Base-by-base conservation (phyloP, 2,329 filamentous ascomycete genomes). In the Setomelanomma holmii region DNA sequence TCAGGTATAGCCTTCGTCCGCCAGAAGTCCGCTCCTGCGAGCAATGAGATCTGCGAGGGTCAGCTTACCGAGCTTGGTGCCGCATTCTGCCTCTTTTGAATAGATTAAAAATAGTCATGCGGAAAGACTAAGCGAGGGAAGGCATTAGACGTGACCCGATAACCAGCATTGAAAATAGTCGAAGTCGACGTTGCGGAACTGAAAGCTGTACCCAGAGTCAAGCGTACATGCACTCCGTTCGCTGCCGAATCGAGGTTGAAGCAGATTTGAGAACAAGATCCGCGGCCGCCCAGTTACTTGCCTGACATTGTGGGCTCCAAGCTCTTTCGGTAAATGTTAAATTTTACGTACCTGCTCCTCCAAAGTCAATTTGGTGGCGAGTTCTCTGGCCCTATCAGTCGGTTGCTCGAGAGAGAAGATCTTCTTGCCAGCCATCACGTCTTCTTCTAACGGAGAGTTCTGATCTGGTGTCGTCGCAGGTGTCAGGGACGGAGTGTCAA, bases 21-120 rank as follows among this genome's bases (percentile, higher is more conserved):
- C 87, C 87, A 90, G 65, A 89, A 89, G 73, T 89, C 87, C 58
- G 83, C 80, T 50, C 85, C 85, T 49, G 74, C 72, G 30, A 76
- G 61, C 16, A 76, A 53, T 39, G 72, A 73, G 40, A 76, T 68
- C 74, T 76, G 40, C 21, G 38, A 46, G 41, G 38, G 55, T 74
- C 53, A 73, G 69, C 49, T 45, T 53, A 54, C 21, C 39, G 38
- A 42, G 30, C 39, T 42, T 41, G 49, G 42, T 48, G 30, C 47
- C 44, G 20, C 19, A 39, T 53, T 40, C 22, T 38, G 48, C 47
- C 30, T 47, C 43, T 40, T 46, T 45, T 49, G 38, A 30, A 48
- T 55, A 55, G 48, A 51, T 44, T 39, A 50, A 53, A n/a, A 42
- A 19, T 35, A 40, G 38, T 54, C 54, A 55, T 47, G 50, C 34